A percentile compares a stretch with the other conserved stretches of the same genome.
Conservation (phyloP, 345 rosid species). For the Brassica carinata region DNA sequence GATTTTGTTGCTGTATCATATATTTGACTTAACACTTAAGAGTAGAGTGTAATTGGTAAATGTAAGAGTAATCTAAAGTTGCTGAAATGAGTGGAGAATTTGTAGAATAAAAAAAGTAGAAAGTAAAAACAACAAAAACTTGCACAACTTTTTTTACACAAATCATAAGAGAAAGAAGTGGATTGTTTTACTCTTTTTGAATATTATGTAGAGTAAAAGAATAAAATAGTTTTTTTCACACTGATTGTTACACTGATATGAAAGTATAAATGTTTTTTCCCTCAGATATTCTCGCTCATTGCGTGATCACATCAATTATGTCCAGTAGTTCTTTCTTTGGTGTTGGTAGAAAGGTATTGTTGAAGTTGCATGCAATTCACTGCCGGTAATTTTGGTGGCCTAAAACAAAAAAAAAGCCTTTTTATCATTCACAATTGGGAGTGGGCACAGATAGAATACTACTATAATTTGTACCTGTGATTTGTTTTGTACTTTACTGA, state of each 20-base stretch:
- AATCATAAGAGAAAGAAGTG: neutral
- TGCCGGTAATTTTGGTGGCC: neutral
- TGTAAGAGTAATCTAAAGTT: neutral
- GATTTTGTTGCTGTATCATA: neutral
- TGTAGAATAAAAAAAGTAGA: neutral
- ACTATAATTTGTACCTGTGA: too few species aligned
- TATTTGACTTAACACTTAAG: neutral
- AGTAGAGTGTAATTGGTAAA: neutral
- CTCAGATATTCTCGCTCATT: neutral
- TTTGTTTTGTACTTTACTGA: too few species aligned
- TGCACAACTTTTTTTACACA: neutral
- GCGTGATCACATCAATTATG: neutral
- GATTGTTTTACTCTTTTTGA: neutral
- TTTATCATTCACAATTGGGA: neutral
- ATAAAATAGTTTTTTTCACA: neutral
- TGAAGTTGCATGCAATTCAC: neutral
- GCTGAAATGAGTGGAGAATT: too few species aligned
- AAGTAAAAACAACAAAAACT: neutral
- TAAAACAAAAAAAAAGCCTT: neutral
- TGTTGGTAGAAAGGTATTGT: neutral
- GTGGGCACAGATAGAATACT: too few species aligned
- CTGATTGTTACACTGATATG: neutral
- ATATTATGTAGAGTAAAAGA: neutral
- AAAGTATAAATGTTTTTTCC: neutral
- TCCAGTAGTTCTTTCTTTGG: neutral